Evolutionary conservation across 78 protist species (phyloP), one percentile per base, ranked within the genome.

Genomic region (Chrysochromulina parva): DNA sequence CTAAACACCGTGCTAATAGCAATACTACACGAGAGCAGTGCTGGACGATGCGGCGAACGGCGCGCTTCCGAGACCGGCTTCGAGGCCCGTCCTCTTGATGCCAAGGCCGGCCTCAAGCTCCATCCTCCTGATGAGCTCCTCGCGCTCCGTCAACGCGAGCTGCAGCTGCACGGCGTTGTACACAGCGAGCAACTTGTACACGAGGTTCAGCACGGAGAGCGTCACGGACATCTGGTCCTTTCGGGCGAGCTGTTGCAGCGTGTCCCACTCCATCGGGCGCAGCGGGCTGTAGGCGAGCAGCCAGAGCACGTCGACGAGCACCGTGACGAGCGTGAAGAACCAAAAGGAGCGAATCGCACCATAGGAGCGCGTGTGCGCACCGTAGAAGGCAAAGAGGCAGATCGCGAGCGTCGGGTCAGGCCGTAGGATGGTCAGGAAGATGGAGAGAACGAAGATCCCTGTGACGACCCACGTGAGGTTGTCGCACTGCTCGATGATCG

Each of bases 361-460:
- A 14, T 20, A 22, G 4, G 86, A 78, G 60, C 50, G 86, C 82
- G 11, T 16, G 13, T 78, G 86, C 48, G 86, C 60, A 16, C 82
- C 71, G 47, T 78, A 78, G 48, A 78, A 78, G 3, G 62, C 86
- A 9, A 78, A 78, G 22, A 78, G 86, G 62, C 62, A 53, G 48
- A 78, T 47, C 16, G 59, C 86, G 48, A 17, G 59, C 86, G 86
- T 78, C 50, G 86, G 86, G 62, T 78, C 86, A 48, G 86, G 86
- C 17, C 86, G 58, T 2, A 78, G 59, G n/a, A 78, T 22, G 62
- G 53, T 11, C 14, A 50, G 58, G 60, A 78, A 78, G 86, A 78
- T 6, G 50, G 24, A 11, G 86, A 78, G 6, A 26, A 53, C 2
- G 86, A 53, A 78, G 86, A 78, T 53, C 3, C 57, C 59, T 11